These are phyloP conservation scores for Penicillium crustosum DNA, from an alignment of 2,329 filamentous ascomycete genomes.

Conservation along the genomic window DNA sequence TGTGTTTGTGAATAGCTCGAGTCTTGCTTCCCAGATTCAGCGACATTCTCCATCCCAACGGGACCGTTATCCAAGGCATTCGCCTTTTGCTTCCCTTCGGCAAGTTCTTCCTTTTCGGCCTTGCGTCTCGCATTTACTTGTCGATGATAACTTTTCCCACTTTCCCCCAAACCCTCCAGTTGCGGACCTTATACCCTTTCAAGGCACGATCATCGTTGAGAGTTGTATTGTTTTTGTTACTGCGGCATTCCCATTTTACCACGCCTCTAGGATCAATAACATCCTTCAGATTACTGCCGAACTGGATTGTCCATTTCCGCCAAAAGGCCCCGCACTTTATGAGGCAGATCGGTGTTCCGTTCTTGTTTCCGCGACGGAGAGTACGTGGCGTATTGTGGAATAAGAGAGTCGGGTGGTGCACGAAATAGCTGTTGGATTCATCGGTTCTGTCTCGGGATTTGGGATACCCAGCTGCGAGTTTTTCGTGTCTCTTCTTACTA, in stretches of 20 bases:
- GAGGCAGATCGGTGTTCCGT: constrained; percentile 10
- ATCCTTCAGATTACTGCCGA: constrained; percentile 3
- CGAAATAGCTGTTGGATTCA: constrained; percentile 13
- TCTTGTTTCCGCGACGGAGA: constrained; percentile 9
- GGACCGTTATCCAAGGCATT: not conserved
- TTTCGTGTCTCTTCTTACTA: not conserved
- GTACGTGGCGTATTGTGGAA: constrained; percentile 13
- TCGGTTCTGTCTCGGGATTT: not conserved
- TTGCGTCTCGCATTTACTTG: constrained; percentile 11
- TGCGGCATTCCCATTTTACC: constrained; percentile 13
- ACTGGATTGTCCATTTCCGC: constrained; percentile 15
- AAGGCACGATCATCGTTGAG: constrained; percentile 1
- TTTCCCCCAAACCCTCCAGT: constrained; percentile 17
- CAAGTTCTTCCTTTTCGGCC: not conserved
- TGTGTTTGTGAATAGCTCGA: not conserved
- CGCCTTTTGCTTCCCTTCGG: not conserved
- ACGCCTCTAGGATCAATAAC: constrained; percentile 17
- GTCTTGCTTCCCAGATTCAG: not conserved
- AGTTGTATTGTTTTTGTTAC: constrained; percentile 8
- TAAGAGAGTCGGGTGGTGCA: constrained; percentile 2
- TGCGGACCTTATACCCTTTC: constrained; percentile 17
- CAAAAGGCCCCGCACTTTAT: constrained; percentile 11
- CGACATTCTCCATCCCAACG: not conserved
- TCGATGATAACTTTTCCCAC: constrained; percentile 12
- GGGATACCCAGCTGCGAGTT: not conserved